These are phyloP conservation scores for Lactuca sativa DNA, from an alignment of 129 eudicot genomes.

Conservation along the genomic window DNA sequence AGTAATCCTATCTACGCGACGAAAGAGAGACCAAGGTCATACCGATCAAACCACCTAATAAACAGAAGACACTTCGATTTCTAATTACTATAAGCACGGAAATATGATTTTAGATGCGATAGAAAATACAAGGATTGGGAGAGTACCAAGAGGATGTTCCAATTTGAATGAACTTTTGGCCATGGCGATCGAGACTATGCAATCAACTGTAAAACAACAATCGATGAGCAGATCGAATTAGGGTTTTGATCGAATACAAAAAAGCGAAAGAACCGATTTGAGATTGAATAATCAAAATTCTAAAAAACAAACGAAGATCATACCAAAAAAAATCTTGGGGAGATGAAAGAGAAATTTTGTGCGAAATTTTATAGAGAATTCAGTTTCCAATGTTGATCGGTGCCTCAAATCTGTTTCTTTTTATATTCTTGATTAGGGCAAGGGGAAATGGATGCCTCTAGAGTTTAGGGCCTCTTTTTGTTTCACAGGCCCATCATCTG, in stretches of 20 bases:
- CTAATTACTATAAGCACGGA: not conserved
- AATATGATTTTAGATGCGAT: not conserved
- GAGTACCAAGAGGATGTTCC: slow-evolving; percentile 79
- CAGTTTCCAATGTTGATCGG: slow-evolving; percentile 10
- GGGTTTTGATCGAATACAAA: slow-evolving; percentile 20
- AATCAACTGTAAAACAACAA: slow-evolving; percentile 20
- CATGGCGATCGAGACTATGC: slow-evolving; percentile 40
- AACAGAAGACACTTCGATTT: not conserved
- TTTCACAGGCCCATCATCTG: not conserved
- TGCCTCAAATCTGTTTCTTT: slow-evolving; percentile 14
- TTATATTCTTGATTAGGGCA: slow-evolving; percentile 21
- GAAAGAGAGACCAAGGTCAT: not conserved
- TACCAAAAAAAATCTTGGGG: slow-evolving; percentile 1
- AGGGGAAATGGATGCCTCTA: not conserved
- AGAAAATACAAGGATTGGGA: not conserved
- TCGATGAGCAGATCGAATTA: slow-evolving; percentile 16
- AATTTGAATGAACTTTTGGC: slow-evolving; percentile 81
- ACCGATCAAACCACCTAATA: not conserved
- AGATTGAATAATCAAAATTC: not conserved
- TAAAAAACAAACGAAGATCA: not conserved
- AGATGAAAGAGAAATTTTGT: slow-evolving; percentile 7
- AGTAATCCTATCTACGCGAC: not conserved
- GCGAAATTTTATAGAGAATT: slow-evolving; percentile 3
- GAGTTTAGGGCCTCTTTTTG: not conserved
- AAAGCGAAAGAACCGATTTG: not conserved